Conservation (phyloP, 2,329 filamentous ascomycete species). For the Sporothrix phasma region DNA sequence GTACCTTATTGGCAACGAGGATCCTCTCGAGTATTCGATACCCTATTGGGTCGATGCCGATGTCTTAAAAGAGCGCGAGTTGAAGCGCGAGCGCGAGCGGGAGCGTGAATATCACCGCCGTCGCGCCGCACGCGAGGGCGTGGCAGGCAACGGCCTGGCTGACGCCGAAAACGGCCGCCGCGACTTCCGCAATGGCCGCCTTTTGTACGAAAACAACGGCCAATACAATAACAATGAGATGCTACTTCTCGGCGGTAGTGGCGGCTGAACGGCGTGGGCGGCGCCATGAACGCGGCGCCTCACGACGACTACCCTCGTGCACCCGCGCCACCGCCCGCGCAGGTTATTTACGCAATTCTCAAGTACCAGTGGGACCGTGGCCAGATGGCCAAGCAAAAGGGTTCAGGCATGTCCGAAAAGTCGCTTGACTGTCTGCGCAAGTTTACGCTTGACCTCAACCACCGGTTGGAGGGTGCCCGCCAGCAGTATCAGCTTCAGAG, state of each 20-base stretch:
- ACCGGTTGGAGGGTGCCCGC: slow-evolving; percentile 43
- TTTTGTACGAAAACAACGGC: slow-evolving; percentile 14
- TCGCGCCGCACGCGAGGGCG: slow-evolving; percentile 8
- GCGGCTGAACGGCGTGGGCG: neutral
- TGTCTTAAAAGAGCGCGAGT: slow-evolving; percentile 21
- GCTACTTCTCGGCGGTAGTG: slow-evolving; percentile 8
- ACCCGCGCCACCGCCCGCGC: slow-evolving; percentile 41
- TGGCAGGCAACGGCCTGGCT: neutral
- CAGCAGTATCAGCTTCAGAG: slow-evolving; percentile 40
- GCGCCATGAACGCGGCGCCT: neutral
- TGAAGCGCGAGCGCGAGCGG: slow-evolving; percentile 15
- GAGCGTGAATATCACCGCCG: slow-evolving; percentile 16
- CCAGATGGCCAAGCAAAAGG: slow-evolving; percentile 42
- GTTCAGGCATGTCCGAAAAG: slow-evolving; percentile 40
- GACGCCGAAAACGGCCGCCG: slow-evolving; percentile 1
- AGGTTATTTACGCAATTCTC: slow-evolving; percentile 90
- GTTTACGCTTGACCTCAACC: slow-evolving; percentile 51
- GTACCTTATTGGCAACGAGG: slow-evolving; percentile 69
- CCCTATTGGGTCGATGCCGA: slow-evolving; percentile 43
- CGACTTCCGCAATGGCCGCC: slow-evolving; percentile 17
- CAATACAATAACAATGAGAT: slow-evolving; percentile 8
- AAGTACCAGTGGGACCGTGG: slow-evolving; percentile 94
- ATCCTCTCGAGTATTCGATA: slow-evolving; percentile 49
- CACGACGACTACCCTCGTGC: slow-evolving; percentile 16
- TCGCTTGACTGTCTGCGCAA: slow-evolving; percentile 49